Base-by-base conservation (phyloP, 2,329 filamentous ascomycete genomes). In the Colletotrichum tropicale region DNA sequence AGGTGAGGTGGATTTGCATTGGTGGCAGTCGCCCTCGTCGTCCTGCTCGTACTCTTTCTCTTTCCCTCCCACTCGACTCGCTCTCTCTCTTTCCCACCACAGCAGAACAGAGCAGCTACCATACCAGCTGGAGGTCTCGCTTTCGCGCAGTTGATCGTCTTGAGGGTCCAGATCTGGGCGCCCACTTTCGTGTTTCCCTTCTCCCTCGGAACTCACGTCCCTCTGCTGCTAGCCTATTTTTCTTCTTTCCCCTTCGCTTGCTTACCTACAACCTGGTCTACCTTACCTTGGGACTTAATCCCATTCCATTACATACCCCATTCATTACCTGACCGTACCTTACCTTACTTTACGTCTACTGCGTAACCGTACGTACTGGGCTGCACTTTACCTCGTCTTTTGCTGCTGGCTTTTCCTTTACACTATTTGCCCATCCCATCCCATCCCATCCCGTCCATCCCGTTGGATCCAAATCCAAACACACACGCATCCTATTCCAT, bases 121-220 rank as follows among this genome's bases (percentile, higher is more conserved):
- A 36, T 43, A 43, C 38, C 18, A 43, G 38, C 38, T n/a, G 18
- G 8, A 48, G 24, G 21, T 15, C n/a, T 30, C 21, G 55, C 55
- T 28, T 26, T 58, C 26, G 28, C 38, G 62, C 43, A 38, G 43
- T 66, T 26, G 48, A 48, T 70, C 32, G n/a, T 67, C 73, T 68
- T 58, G 16, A 18, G 55, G 38, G 24, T 70, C 66, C 38, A 64
- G 24, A 72, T 26, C 55, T 66, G 32, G 70, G 61, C 69, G 62
- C 62, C 62, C 55, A 55, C 70, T 67, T 68, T 48, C 55, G 62
- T 68, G 26, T 66, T 60, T 69, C 65, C 56, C 43, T 60, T 61
- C 70, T 68, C 65, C 70, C 70, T 76, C 64, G 28, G 74, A 74
- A 69, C 58, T 69, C 58, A 62, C 56, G 65, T 74, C 65, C 58